Base-by-base conservation (phyloP, 2,329 filamentous ascomycete genomes). In the Penicillium sp. region DNA sequence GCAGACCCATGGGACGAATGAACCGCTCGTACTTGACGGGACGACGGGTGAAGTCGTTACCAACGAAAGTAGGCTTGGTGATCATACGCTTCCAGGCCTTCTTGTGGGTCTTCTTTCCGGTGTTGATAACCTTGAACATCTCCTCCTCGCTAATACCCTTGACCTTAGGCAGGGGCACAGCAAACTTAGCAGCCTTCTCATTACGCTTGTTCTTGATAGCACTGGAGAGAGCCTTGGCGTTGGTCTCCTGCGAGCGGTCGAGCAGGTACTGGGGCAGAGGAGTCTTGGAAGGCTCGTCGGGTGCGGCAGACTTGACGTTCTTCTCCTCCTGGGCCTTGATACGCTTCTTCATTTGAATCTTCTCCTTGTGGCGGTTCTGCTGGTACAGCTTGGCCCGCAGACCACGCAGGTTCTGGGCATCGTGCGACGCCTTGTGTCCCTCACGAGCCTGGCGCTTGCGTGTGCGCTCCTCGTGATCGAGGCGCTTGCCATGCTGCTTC, bases 81-180 rank as follows among this genome's bases (percentile, higher is more conserved):
- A 88, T 83, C 77, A 78, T 76, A 35, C 76, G 61, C 68, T 81
- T 80, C 74, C 75, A 79, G 34, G 77, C 77, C 78, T 93, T 94
- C 80, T 94, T 89, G 49, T 83, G 78, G 2, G 84, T 88, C 78
- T 95, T 96, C 81, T 94, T 94, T 62, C 93, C 91, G 29, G 91
- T 97, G 75, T 89, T 89, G 64, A 97, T 83, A 13, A 95, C 90
- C 73, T 88, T 91, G 77, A 97, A 97, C 85, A 96, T 91, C 75
- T 95, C 91, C 77, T 95, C 88, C 75, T 97, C 91, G 59, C 81
- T 83, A 61, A 97, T 96, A 57, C 88, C 91, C 64, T 87, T 82
- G 39, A 97, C 93, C 74, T 95, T 96, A 32, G 93, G 93, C 64
- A 98, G 71, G 2, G 93, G 93, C 34, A 97, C 93, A 29, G 80